Evolutionary conservation across 2,329 filamentous ascomycete species (phyloP).

Genomic region (Periconia sp.): DNA sequence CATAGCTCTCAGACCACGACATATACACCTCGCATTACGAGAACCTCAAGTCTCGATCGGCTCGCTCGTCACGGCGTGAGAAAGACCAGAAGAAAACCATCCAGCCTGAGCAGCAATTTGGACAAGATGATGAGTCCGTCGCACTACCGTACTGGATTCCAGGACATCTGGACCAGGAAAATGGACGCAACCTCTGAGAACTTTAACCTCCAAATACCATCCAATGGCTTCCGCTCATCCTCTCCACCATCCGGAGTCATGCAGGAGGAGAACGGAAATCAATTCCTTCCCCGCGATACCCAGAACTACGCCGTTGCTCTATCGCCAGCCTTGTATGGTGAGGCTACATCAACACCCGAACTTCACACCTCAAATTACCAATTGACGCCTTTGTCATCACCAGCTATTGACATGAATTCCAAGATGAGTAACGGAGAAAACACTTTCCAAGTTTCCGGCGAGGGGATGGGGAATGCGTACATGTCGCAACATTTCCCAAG

Average conservation of each 20-base stretch:
- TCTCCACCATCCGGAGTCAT: slow-evolving; percentile 27
- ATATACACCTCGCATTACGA: slow-evolving; percentile 24
- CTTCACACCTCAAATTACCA: slow-evolving; percentile 33
- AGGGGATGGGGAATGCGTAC: slow-evolving; percentile 16
- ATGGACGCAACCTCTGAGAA: slow-evolving; percentile 49
- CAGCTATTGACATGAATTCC: slow-evolving; percentile 25
- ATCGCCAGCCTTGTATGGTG: slow-evolving; percentile 21
- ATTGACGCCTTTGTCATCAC: slow-evolving; percentile 36
- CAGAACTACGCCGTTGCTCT: slow-evolving; percentile 28
- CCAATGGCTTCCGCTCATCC: slow-evolving; percentile 28
- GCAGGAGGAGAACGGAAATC: slow-evolving; percentile 25
- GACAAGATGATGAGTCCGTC: slow-evolving; percentile 59
- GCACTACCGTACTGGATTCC: slow-evolving; percentile 47
- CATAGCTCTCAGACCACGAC: slow-evolving; percentile 38
- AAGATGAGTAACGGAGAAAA: slow-evolving; percentile 14
- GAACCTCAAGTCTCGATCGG: slow-evolving; percentile 23
- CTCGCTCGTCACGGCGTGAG: slow-evolving; percentile 23
- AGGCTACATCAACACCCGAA: slow-evolving; percentile 14
- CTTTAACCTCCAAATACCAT: slow-evolving; percentile 52
- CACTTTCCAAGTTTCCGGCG: slow-evolving; percentile 25
- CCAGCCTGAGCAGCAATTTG: slow-evolving; percentile 29
- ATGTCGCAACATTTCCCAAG: slow-evolving; percentile 10
- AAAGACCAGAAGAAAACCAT: slow-evolving; percentile 23
- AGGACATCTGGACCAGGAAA: slow-evolving; percentile 56
- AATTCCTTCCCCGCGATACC: slow-evolving; percentile 20